Percentiles rank a stretch among this genome's conserved stretches.
These are phyloP conservation scores for Leccinum rimulosum DNA, from an alignment of 768 basidiomycete genomes.

Conservation along the genomic window DNA sequence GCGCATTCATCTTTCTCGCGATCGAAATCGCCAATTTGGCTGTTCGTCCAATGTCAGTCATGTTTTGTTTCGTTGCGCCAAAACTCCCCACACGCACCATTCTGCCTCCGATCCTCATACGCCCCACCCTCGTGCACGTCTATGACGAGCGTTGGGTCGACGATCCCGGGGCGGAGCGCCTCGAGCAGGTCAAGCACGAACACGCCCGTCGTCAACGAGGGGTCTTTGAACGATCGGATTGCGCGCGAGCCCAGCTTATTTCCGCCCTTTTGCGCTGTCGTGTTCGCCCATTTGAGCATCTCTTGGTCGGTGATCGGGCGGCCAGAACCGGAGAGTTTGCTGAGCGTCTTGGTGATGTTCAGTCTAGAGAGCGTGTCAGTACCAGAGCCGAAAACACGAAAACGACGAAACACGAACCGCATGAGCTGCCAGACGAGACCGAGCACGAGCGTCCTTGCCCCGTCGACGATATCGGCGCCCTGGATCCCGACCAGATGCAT, in stretches of 20 bases:
- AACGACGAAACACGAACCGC: constrained; percentile 49
- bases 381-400: background rate
- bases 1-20: constrained; percentile 94
- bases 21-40: constrained; percentile 98
- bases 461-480: constrained; percentile 96
- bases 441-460: constrained; percentile 86
- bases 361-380: constrained; percentile 42
- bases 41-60: constrained; percentile 29
- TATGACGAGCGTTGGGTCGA: constrained; percentile 81
- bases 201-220: constrained; percentile 79
- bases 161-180: constrained; percentile 89
- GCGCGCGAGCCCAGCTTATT: constrained; percentile 50
- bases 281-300: constrained; percentile 95
- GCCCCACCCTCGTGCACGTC: constrained; percentile 55
- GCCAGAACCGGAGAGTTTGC: constrained; percentile 65
- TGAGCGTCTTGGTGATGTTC: constrained; percentile 90
- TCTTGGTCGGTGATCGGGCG: constrained; percentile 87
- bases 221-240: constrained; percentile 95
- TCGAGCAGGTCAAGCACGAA: constrained; percentile 95
- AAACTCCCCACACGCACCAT: constrained; percentile 56
- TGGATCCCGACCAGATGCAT: constrained; percentile 98
- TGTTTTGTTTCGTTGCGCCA: background rate
- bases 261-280: constrained; percentile 66
- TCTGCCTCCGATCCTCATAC: constrained; percentile 89
- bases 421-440: constrained; percentile 98